Evolutionary conservation across 208 protist species (phyloP).

Genomic region (Zelonia costaricensis): DNA sequence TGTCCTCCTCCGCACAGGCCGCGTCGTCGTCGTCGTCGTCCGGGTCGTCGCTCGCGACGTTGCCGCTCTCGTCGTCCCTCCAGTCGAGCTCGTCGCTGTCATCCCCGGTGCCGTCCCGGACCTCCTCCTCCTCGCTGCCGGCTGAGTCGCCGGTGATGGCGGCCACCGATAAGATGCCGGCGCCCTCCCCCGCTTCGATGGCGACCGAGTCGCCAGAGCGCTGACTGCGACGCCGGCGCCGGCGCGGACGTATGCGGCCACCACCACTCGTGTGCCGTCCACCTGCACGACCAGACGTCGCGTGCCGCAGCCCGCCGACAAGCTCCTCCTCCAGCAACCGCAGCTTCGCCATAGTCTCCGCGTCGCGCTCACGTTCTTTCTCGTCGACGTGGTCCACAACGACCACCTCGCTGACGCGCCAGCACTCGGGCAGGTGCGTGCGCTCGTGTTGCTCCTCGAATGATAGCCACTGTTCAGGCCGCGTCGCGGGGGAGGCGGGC

Average conservation of each 20-base stretch:
- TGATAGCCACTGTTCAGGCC: slow-evolving; percentile 20
- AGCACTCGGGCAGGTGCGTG: slow-evolving; percentile 30
- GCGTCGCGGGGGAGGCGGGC: not conserved
- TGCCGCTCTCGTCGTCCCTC: too few species aligned
- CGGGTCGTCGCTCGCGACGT: too few species aligned
- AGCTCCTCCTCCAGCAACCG: slow-evolving; percentile 24
- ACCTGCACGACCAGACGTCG: not conserved
- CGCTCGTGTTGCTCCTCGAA: slow-evolving; percentile 40
- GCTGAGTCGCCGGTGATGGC: not conserved
- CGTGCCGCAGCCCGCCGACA: slow-evolving; percentile 2
- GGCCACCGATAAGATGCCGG: not conserved
- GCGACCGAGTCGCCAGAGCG: not conserved
- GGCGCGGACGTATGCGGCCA: slow-evolving; percentile 1
- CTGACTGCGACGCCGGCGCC: not conserved
- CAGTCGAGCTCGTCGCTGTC: slow-evolving; percentile 16
- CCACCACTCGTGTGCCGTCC: not conserved
- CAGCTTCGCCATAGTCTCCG: slow-evolving; percentile 12
- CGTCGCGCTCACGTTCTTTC: slow-evolving; percentile 8
- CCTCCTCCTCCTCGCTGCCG: not conserved
- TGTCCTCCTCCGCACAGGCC: not conserved
- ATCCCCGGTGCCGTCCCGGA: not conserved
- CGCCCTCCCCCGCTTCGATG: not conserved
- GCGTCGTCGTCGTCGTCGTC: not conserved
- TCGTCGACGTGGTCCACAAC: slow-evolving; percentile 23
- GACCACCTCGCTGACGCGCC: slow-evolving; percentile 30